Evolutionary conservation across 345 rosid genomes (phyloP).

Genomic region (Brassica juncea): DNA sequence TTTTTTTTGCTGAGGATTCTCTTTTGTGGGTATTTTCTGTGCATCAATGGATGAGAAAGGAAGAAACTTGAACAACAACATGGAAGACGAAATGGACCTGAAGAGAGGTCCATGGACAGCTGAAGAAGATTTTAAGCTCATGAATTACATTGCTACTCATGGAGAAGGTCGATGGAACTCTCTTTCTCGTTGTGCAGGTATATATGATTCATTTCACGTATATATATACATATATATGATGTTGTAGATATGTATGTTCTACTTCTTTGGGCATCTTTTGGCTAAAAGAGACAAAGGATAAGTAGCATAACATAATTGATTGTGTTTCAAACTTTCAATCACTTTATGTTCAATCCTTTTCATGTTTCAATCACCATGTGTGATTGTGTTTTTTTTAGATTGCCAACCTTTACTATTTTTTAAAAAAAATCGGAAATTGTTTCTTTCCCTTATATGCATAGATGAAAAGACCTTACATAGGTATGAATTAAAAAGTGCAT

Average conservation of each 20-base stretch:
- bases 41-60: constrained; percentile 56
- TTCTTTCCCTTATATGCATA: constrained; percentile 24
- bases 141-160: constrained; percentile 73
- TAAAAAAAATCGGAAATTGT: not conserved
- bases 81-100: constrained; percentile 61
- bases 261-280: constrained; percentile 21
- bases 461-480: constrained; percentile 35
- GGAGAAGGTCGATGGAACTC: constrained; percentile 98
- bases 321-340: not conserved
- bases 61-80: constrained; percentile 38
- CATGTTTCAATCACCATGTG: constrained; percentile 43
- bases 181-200: constrained; percentile 86
- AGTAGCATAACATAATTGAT: constrained; percentile 40
- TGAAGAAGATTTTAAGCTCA: constrained; percentile 85
- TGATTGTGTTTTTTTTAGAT: constrained; percentile 36
- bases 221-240: no score
- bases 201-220: not conserved
- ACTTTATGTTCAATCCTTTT: constrained; percentile 40
- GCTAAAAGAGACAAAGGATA: constrained; percentile 35
- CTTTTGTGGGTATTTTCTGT: constrained; percentile 28
- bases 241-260: constrained; percentile 6
- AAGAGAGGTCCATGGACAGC: constrained; percentile 92
- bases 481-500: constrained; percentile 38
- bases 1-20: constrained; percentile 37
- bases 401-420: constrained; percentile 11